A percentile compares a stretch with the other conserved stretches of the same genome.
Conservation (phyloP, 2,329 filamentous ascomycete species). For the Xylariaceae sp. region DNA sequence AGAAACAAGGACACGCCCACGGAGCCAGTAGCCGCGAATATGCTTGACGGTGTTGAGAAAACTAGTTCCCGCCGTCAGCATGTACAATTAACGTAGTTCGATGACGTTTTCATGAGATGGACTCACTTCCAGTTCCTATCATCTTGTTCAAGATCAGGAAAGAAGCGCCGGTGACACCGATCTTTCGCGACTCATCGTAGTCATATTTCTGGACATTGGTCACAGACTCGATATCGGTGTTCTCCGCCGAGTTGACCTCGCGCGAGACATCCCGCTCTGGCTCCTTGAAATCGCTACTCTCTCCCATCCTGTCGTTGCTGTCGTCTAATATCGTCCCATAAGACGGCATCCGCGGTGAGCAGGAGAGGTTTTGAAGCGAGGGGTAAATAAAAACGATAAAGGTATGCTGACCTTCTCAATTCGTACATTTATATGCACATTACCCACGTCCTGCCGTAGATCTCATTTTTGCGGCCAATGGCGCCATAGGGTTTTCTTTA, state of each 20-base stretch:
- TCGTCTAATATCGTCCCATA: constrained; percentile 18
- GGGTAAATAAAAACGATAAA: background rate
- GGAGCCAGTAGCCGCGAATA: constrained; percentile 58
- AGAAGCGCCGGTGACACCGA: constrained; percentile 58
- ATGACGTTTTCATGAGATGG: background rate
- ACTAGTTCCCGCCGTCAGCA: constrained; percentile 41
- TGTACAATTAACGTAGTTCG: too few species aligned
- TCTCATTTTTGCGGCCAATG: constrained; percentile 28
- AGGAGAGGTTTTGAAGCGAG: constrained; percentile 11
- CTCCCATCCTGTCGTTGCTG: constrained; percentile 23
- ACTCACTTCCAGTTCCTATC: constrained; percentile 63
- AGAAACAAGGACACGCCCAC: constrained; percentile 52
- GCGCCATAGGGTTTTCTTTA: constrained; percentile 30
- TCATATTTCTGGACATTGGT: constrained; percentile 36
- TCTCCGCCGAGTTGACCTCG: constrained; percentile 18
- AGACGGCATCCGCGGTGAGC: constrained; percentile 8
- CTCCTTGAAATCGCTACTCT: constrained; percentile 25
- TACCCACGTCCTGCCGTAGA: constrained; percentile 18
- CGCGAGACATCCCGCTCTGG: constrained; percentile 28
- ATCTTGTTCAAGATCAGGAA: constrained; percentile 65
- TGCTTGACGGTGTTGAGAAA: constrained; percentile 60
- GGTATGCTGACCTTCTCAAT: constrained; percentile 15
- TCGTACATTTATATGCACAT: constrained; percentile 18
- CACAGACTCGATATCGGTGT: constrained; percentile 31
- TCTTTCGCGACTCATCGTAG: constrained; percentile 49